Conservation (phyloP, 352 stramenopile species). For the Peronospora belbahrii region DNA sequence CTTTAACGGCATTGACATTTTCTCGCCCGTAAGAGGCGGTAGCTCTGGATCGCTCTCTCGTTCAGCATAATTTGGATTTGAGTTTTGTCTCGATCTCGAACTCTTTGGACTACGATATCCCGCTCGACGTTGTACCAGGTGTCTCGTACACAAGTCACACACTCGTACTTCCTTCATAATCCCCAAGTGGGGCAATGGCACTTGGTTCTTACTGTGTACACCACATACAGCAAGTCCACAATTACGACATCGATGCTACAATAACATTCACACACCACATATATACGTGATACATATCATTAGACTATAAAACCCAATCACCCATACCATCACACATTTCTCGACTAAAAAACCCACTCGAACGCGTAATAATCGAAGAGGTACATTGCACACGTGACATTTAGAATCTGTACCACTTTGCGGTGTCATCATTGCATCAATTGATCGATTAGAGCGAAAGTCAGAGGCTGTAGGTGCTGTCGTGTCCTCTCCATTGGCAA, state of each 20-base stretch:
- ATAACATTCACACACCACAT: neutral
- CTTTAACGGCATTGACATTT: constrained; percentile 11
- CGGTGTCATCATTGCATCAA: constrained; percentile 8
- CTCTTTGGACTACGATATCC: constrained; percentile 48
- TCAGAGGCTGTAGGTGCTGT: constrained; percentile 7
- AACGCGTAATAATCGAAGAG: constrained; percentile 40
- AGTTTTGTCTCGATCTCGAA: constrained; percentile 12
- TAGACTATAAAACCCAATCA: constrained; percentile 1
- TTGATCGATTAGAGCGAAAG: constrained; percentile 11
- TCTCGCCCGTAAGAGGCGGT: constrained; percentile 20
- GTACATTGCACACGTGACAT: constrained; percentile 58
- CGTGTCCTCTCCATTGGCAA: constrained; percentile 7
- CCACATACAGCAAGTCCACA: constrained; percentile 56
- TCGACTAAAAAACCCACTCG: constrained; percentile 37
- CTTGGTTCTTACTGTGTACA: constrained; percentile 73
- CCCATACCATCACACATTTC: neutral
- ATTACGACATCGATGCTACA: constrained; percentile 58
- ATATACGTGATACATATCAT: too few species aligned
- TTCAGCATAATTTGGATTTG: constrained; percentile 12
- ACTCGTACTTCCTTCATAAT: constrained; percentile 72
- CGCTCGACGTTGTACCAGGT: constrained; percentile 57
- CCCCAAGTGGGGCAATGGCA: constrained; percentile 59
- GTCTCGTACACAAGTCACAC: constrained; percentile 63
- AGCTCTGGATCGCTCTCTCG: constrained; percentile 30
- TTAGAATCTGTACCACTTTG: constrained; percentile 33